A percentile compares a stretch with the other conserved stretches of the same genome.
Evolutionary conservation across 345 rosid genomes (phyloP).

Genomic region (Brassica nigra): DNA sequence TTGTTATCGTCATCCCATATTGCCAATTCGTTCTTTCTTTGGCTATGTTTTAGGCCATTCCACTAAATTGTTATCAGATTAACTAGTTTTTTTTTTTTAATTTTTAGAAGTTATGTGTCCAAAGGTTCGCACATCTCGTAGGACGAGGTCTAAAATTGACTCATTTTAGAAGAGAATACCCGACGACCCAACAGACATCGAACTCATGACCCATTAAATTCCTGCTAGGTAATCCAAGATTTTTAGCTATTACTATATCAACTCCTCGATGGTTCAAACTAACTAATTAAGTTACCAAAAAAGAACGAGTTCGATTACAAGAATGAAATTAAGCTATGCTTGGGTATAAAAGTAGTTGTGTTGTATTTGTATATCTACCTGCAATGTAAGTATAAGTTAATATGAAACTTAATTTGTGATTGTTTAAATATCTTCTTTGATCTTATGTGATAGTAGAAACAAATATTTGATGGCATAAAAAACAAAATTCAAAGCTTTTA

Average conservation of each 20-base stretch:
- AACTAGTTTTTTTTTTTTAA: no score
- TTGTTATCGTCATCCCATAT: not conserved
- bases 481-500: not conserved
- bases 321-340: not conserved
- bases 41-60: not conserved
- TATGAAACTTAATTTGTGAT: not conserved
- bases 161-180: no score
- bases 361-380: not conserved
- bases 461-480: not conserved
- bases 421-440: not conserved
- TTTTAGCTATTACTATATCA: no score
- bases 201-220: no score
- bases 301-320: not conserved
- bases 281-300: not conserved
- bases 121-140: no score
- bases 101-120: no score
- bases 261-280: not conserved
- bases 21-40: not conserved
- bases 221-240: no score
- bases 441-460: not conserved
- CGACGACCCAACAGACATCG: no score
- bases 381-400: not conserved
- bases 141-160: no score
- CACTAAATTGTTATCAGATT: no score
- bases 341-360: not conserved